Conservation (phyloP, 2,329 filamentous ascomycete genomes). For the Dothideomycetes sp. region DNA sequence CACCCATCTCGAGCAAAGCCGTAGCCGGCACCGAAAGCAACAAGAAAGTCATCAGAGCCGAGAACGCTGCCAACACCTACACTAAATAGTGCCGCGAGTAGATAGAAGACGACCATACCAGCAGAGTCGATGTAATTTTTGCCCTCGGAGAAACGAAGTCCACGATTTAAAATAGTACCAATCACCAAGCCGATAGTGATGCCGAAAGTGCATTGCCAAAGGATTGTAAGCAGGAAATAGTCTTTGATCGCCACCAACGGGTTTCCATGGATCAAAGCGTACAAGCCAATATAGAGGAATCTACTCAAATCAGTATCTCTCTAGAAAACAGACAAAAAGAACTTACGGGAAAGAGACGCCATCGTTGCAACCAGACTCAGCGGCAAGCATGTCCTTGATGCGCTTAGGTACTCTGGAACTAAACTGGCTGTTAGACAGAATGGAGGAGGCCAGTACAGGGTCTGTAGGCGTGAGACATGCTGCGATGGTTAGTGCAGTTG, state of each 20-base stretch:
- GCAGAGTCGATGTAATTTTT: constrained; percentile 40
- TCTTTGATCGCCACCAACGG: constrained; percentile 36
- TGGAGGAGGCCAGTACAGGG: constrained; percentile 46
- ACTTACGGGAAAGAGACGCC: constrained; percentile 42
- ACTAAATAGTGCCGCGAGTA: constrained; percentile 44
- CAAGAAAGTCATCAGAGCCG: constrained; percentile 48
- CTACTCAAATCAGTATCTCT: neutral
- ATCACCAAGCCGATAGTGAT: constrained; percentile 39
- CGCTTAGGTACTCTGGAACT: constrained; percentile 43
- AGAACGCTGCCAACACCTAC: constrained; percentile 44
- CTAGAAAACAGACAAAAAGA: neutral
- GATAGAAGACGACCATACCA: constrained; percentile 47
- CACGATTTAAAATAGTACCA: constrained; percentile 38
- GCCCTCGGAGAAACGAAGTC: constrained; percentile 39
- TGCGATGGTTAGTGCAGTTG: constrained; percentile 42
- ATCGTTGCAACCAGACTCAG: constrained; percentile 49
- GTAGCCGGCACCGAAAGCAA: constrained; percentile 47
- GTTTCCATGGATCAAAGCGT: constrained; percentile 33
- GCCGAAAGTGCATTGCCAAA: constrained; percentile 47
- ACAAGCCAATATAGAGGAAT: constrained; percentile 46
- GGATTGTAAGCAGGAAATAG: constrained; percentile 45
- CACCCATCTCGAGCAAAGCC: constrained; percentile 47
- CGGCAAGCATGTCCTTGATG: constrained; percentile 42
- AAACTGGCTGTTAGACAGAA: constrained; percentile 46
- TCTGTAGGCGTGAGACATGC: constrained; percentile 50